These are phyloP conservation scores for Crataegus laevigata DNA, from an alignment of 306 rosid genomes.

Conservation along the genomic window DNA sequence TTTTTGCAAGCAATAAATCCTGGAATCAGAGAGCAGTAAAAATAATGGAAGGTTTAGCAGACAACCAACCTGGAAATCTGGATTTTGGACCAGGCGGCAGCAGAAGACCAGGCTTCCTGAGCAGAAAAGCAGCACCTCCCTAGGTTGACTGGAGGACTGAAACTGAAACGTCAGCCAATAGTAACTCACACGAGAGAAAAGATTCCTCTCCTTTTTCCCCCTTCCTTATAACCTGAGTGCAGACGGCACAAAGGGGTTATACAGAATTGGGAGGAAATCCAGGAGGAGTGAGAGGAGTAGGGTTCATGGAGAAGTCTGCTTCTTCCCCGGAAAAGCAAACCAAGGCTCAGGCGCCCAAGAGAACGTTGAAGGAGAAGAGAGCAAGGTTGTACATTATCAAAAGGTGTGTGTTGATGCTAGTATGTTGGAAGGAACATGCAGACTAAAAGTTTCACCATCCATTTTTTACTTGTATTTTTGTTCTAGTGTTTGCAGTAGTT, in stretches of 20 bases:
- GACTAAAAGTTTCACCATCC: slow-evolving; percentile 14
- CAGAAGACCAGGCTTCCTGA: slow-evolving; percentile 13
- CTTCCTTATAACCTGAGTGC: neutral
- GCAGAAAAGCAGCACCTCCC: slow-evolving; percentile 18
- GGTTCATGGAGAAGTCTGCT: slow-evolving; percentile 22
- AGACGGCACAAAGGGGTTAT: neutral
- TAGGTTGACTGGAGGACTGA: slow-evolving; percentile 19
- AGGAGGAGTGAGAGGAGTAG: neutral
- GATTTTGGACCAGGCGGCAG: slow-evolving; percentile 12
- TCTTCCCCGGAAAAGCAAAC: slow-evolving; percentile 17
- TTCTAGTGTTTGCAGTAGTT: neutral
- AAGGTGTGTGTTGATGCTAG: slow-evolving; percentile 32
- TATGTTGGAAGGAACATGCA: slow-evolving; percentile 32
- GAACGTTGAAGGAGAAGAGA: slow-evolving; percentile 29
- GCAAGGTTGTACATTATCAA: slow-evolving; percentile 32
- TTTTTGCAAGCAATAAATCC: slow-evolving; percentile 18
- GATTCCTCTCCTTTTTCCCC: neutral
- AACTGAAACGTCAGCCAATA: slow-evolving; percentile 1
- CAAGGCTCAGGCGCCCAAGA: slow-evolving; percentile 7
- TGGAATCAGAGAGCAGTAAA: slow-evolving; percentile 10
- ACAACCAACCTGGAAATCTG: slow-evolving; percentile 32
- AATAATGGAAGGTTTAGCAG: slow-evolving; percentile 12
- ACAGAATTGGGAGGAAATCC: neutral
- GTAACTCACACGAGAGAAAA: slow-evolving; percentile 3
- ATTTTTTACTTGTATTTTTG: neutral